phyloP scores from a whole-genome alignment of 2,329 filamentous ascomycete genomes.

The Neobulgaria alba region DNA sequence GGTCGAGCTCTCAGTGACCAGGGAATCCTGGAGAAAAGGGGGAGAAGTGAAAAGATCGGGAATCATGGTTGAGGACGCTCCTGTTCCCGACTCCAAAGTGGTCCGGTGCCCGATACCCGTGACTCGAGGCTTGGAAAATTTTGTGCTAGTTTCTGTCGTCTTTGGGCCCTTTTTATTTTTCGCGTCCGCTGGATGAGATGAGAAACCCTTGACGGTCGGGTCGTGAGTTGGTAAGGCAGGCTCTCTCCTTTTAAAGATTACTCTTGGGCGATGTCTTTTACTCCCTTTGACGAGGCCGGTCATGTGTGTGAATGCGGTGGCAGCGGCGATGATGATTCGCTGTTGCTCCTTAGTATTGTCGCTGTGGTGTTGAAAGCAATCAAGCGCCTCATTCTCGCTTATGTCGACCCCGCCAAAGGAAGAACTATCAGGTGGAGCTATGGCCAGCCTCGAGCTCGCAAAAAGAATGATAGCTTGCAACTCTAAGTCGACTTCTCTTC shows the following conservation, averaged over 20 bases:
- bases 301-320: too few relatives aligned
- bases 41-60: slow-evolving; percentile 48
- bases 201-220: background rate
- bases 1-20: slow-evolving; percentile 59
- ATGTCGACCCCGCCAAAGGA: background rate
- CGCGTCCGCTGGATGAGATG: background rate
- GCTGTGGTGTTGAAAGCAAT: background rate
- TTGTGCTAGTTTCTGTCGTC: slow-evolving; percentile 7
- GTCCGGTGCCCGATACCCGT: background rate
- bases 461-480: too few relatives aligned
- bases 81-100: slow-evolving; percentile 14
- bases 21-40: slow-evolving; percentile 56
- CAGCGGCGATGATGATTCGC: slow-evolving; percentile 15
- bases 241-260: slow-evolving; percentile 24
- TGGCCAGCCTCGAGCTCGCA: too few relatives aligned
- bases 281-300: slow-evolving; percentile 26
- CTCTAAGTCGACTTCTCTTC: too few relatives aligned
- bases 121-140: background rate
- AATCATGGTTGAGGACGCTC: slow-evolving; percentile 27
- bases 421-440: background rate
- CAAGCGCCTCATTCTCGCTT: background rate
- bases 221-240: background rate
- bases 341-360: slow-evolving; percentile 1
- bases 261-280: slow-evolving; percentile 19
- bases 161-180: too few relatives aligned